Evolutionary conservation across 2,329 filamentous ascomycete genomes (phyloP), one percentile per base, ranked within the genome.

Genomic region (Claviceps digitariae): DNA sequence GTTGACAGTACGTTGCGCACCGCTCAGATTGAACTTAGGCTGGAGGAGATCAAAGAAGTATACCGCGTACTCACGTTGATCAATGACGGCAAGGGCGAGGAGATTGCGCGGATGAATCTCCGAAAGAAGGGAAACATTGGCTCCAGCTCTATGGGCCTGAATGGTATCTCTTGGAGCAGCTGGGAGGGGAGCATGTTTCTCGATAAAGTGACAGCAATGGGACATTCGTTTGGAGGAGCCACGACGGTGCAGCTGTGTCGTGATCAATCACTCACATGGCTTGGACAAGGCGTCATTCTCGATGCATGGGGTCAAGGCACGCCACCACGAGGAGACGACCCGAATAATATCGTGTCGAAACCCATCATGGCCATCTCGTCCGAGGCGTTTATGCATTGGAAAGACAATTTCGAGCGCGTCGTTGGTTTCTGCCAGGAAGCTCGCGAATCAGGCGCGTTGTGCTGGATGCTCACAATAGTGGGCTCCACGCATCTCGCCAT

Each of bases 371-470:
- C 77, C 3, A 80, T 86, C 61, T 83, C 83, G 49, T 79, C 75
- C 6, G 83, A 86, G 64, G 82, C 81, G 0, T 86, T 86, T 67
- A 84, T 84, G 72, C 82, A 85, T 65, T 86, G 82, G 82, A 73
- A 77, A 23, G 70, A 74, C 2, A 86, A 85, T 56, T 83, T 83
- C 60, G 67, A 78, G 43, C 72, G 76, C 38, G 72, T 84, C 10
- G 71, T 76, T 56, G 68, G 71, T 0, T 68, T 86, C 17, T 78
- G 80, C 62, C 67, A 74, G 25, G 81, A 86, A 64, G 76, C 72
- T 3, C 72, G 69, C 41, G 69, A 71, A 10, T 69, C 72, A 9
- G 72, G 72, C 12, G 66, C 66, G 2, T 65, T 70, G 1, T 72
- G 69, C 47, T 79, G 75, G 74, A 73, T 77, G 64, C 64, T 76